These are phyloP conservation scores for Alternaria rosae DNA, from an alignment of 2,329 filamentous ascomycete species.

Conservation along the genomic window DNA sequence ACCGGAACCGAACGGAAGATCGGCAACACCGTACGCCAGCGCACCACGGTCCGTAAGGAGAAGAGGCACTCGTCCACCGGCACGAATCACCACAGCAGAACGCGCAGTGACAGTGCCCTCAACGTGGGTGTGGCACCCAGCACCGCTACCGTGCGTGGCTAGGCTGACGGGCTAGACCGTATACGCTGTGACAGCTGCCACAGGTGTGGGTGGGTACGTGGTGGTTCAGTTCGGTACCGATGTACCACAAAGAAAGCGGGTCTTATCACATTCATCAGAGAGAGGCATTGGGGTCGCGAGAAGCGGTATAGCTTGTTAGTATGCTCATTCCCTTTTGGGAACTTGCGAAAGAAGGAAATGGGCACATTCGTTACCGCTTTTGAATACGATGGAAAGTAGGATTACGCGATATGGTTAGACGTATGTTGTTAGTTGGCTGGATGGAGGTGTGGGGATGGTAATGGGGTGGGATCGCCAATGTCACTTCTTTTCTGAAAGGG, in stretches of 20 bases:
- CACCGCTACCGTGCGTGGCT: constrained; percentile 29
- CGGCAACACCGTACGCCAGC: neutral
- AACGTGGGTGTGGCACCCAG: constrained; percentile 32
- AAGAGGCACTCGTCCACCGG: neutral
- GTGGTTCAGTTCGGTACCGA: neutral
- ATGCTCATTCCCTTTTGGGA: neutral
- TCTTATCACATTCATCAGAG: constrained; percentile 2
- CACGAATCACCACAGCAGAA: neutral
- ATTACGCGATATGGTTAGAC: neutral
- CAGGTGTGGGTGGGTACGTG: constrained; percentile 1
- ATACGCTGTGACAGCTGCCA: constrained; percentile 5
- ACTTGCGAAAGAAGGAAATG: neutral
- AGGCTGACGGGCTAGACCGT: neutral
- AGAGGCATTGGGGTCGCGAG: neutral
- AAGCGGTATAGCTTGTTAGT: neutral
- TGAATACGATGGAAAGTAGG: neutral
- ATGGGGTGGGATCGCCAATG: neutral
- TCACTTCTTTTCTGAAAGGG: neutral
- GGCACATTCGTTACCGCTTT: neutral
- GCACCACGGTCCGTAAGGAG: neutral
- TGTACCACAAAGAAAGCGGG: neutral
- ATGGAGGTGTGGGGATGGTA: neutral
- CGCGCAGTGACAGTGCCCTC: constrained; percentile 34
- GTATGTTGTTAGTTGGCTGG: neutral
- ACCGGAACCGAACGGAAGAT: constrained; percentile 2